Base-by-base conservation (phyloP, 208 protist species). In the Paratrypanosoma confusum region DNA sequence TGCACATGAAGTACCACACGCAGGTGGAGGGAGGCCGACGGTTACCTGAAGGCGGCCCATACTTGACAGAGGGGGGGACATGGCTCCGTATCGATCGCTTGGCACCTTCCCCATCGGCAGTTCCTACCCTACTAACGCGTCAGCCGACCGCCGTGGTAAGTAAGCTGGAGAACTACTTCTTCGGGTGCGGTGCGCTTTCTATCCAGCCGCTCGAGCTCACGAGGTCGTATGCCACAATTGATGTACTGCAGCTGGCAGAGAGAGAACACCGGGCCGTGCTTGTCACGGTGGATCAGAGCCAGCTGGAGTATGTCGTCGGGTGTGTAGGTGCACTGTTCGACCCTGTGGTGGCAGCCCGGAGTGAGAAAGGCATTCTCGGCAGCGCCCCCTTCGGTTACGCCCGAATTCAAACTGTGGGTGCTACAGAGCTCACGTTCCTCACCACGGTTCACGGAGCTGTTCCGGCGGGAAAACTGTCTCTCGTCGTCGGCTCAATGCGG, bases 371-470 rank as follows among this genome's bases (percentile, higher is more conserved):
- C 36, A 35, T 59, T 18, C 52, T 92, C 44, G 62, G 70, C 28
- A 45, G 50, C 8, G 39, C 71, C n/a, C 76, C 72, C 13, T 43
- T 85, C 17, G 75, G 69, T 1, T 78, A 75, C 22, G 70, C 59
- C 8, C 46, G 76, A 31, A 61, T 92, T 5, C 68, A 88, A 39
- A 58, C 77, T 5, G 50, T 92, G 38, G 71, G 86, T 29, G 56
- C 79, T 4, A 45, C 49, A 20, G 79, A 74, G 14, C 56, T 92
- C 14, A 65, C 51, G n/a, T 73, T 92, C 53, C 44, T 89, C 28
- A 81, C 79, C 6, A 87, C 66, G 33, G 81, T 79, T 7, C 72
- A 85, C 39, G 71, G 71, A 39, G 81, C 70, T 0, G 71, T 91
- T 70, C 65, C 73, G 3, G 63, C 59, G 1, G 83, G 84, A 50